Evolutionary conservation across 192 early-diverging fungal genomes (phyloP), one percentile per base, ranked within the genome.

Genomic region (Coemansia sp.): DNA sequence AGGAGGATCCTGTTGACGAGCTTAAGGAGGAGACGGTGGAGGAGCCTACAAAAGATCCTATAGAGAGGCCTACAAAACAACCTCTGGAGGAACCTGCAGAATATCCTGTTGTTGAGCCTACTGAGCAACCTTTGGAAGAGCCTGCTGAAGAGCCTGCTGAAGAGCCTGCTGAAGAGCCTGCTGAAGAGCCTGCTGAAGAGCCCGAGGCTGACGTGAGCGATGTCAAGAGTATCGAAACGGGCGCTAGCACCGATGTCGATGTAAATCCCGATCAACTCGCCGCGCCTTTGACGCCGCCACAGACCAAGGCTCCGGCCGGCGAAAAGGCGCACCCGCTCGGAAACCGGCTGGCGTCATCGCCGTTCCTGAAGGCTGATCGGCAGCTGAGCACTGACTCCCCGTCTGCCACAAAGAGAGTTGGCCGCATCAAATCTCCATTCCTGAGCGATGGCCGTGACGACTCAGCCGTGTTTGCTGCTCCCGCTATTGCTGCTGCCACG

Each of bases 351-450:
- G 72, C 81, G 23, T 72, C 72, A 12, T 84, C 81, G 29, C 81
- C 81, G 12, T 84, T 84, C 73, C 46, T 84, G 19, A 63, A 78
- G 65, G 81, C 81, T 0, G 81, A 84, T 60, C 72, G 81, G 4
- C 68, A 70, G 45, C 45, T 70, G 25, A 12, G 68, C 37, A 69
- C 66, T 9, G 73, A 67, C 8, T 36, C 68, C 4, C 37, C 55
- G 10, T 31, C 62, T 11, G 25, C 66, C 4, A 8, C 72, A 37
- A 78, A 77, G 70, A 62, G 48, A 12, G 59, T 78, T 48, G 76
- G 76, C 0, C 76, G 76, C 25, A 68, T 84, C 25, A 78, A 75
- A 61, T 84, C 81, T 19, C 81, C 81, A 11, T 84, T 84, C 64
- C 62, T 84, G 11, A 66, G 64, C 9, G 63, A 59, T 29, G 69